A percentile compares a stretch with the other conserved stretches of the same genome.
These are phyloP conservation scores for Neoascochyta sp. DNA, from an alignment of 2,329 filamentous ascomycete genomes.

Conservation along the genomic window DNA sequence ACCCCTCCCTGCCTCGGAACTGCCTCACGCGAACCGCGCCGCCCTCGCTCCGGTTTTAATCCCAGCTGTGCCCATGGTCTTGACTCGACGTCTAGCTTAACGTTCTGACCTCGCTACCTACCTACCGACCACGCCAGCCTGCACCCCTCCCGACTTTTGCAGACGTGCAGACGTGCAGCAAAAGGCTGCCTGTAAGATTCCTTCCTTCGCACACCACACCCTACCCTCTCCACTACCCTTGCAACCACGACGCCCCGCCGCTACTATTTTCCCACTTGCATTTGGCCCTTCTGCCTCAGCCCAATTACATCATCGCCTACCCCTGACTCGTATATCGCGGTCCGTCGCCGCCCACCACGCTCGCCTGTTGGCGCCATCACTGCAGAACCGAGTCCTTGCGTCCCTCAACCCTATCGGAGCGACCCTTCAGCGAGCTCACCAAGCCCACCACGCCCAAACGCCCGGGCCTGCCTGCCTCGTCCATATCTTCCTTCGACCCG, in stretches of 20 bases:
- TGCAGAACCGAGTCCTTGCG: conserved; percentile 11
- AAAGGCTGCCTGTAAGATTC: background rate
- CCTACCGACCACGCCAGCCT: conserved; percentile 3
- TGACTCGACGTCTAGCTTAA: conserved; percentile 12
- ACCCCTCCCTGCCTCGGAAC: conserved; percentile 8
- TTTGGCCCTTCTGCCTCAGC: background rate
- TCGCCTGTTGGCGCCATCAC: conserved; percentile 9
- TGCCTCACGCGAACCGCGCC: conserved; percentile 9
- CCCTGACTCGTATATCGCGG: conserved; percentile 7
- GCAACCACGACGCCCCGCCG: conserved; percentile 4
- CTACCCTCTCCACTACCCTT: conserved; percentile 3
- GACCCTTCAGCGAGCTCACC: too few species aligned
- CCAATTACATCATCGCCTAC: conserved; percentile 7
- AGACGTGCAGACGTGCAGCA: background rate
- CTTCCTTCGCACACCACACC: background rate
- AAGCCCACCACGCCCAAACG: conserved; percentile 17
- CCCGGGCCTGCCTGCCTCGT: conserved; percentile 17
- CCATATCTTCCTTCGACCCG: conserved; percentile 17
- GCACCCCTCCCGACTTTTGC: conserved; percentile 6
- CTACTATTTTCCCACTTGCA: conserved; percentile 2
- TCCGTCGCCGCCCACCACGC: conserved; percentile 5
- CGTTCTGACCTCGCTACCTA: conserved; percentile 3
- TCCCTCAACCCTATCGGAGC: conserved; percentile 17
- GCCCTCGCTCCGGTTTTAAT: conserved; percentile 9
- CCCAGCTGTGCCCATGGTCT: conserved; percentile 5